Conservation (phyloP, 805 yeast species). For the Teunomyces aglyptinius region DNA sequence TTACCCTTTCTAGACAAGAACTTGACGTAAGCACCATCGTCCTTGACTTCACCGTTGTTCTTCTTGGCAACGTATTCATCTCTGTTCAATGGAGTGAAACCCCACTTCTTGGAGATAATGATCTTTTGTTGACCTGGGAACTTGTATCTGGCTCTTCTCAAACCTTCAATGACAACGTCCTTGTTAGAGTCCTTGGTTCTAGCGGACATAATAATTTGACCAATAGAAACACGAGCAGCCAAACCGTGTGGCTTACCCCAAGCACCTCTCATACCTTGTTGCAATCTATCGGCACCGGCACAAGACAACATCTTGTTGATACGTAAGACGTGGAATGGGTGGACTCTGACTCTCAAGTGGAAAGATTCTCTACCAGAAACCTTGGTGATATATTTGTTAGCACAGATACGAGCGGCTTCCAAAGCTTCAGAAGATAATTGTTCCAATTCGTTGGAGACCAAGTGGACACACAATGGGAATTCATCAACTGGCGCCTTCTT, state of each 20-base stretch:
- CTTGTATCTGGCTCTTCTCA: constrained; percentile 99
- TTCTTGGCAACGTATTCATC: constrained; percentile 92
- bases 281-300: constrained; percentile 99
- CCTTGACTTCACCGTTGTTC: constrained; percentile 97
- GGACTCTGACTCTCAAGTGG: constrained; percentile 99
- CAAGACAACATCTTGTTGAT: constrained; percentile 99
- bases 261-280: constrained; percentile 99
- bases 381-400: constrained; percentile 98
- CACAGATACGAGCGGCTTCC: constrained; percentile 99
- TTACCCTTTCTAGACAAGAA: constrained; percentile 97
- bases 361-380: constrained; percentile 97
- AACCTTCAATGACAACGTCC: constrained; percentile 96
- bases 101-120: constrained; percentile 99
- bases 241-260: constrained; percentile 99
- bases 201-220: constrained; percentile 96
- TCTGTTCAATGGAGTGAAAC: constrained; percentile 99
- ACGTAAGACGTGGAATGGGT: constrained; percentile 99
- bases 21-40: constrained; percentile 99
- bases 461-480: constrained; percentile 99
- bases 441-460: constrained; percentile 98
- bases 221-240: constrained; percentile 98
- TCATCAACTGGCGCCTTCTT: constrained; percentile 99
- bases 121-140: constrained; percentile 99
- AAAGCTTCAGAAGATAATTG: constrained; percentile 99
- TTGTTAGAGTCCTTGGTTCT: constrained; percentile 98